Base-by-base conservation (phyloP, 257 asterid genomes). In the Solanum corneliomulleri region DNA sequence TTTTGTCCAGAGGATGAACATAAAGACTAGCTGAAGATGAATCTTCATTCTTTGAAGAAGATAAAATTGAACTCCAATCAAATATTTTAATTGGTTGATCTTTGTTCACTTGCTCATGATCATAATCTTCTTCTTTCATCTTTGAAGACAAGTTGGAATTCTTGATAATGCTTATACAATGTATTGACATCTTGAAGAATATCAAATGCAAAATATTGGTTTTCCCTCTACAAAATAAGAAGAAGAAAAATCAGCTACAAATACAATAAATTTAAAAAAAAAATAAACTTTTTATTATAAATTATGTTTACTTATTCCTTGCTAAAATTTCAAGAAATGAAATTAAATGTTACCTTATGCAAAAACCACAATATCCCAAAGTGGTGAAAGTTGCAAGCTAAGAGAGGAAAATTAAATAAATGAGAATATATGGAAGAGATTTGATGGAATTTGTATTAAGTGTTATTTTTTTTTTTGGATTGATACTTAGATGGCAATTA, bases 61-160 rank as follows among this genome's bases (percentile, higher is more conserved):
- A 78, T 52, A 90, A 93, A 78, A 93, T 92, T 2, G 94, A 90
- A 33, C 88, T 80, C 98, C 98, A 94, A 69, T 96, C 92, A 18
- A 92, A 95, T 39, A 76, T 92, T 14, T 89, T 25, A 14, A 4
- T 89, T 0, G 92, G 91, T 62, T 14, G 66, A 47, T 88, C 88
- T 4, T 88, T 90, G 23, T 87, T 93, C 23, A 85, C 83, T 20
- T 82, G 49, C 13, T 45, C 45, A 14, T 25, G 39, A 44, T 37
- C 39, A 37, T 37, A 37, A 37, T 37, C 7, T 37, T 37, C 89
- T 83, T 88, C 87, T 62, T 80, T 87, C 29, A 84, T 37, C 82
- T 77, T 89, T 62, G 75, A 74, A 3, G 85, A 47, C 6, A 77
- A 52, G 23, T 31, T 86, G 74, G 29, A 58, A 12, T 66, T 88